Evolutionary conservation across 768 basidiomycete genomes (phyloP), one percentile per base, ranked within the genome.

Genomic region (Lentinula aciculospora): DNA sequence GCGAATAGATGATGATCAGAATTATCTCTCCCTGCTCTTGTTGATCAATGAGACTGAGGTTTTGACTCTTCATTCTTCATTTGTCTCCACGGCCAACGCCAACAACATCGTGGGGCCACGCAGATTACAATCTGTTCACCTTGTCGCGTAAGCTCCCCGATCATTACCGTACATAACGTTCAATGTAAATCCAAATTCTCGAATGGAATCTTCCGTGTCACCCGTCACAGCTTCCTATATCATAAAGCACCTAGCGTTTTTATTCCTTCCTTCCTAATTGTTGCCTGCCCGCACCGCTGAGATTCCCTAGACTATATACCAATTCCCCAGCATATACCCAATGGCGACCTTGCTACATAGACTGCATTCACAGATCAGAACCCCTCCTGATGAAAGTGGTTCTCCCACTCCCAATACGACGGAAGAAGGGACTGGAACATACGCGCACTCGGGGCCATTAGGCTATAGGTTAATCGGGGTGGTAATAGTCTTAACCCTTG

Each of bases 401-500:
- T 21, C 12, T 15, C 3, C 49, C 31, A 32, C 49, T 21, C n/a
- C 34, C 34, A 15, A 21, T 19, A 12, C 21, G 17, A 23, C 34
- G 8, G 51, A 28, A 37, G 34, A 27, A 25, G 25, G 8, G n/a
- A 23, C 51, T 13, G 25, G 44, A 21, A 36, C 21, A 36, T 15
- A 27, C 25, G 64, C 67, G 9, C 60, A 68, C 19, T 70, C 63
- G 53, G 65, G 65, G 23, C 62, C 61, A 28, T 68, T 70, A 17
- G 76, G 75, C 8, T 74, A 77, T 49, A 69, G 76, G 42, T 79
- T 71, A 62, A 78, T 80, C 61, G 80, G 80, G 15, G 69, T 80
- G 40, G 69, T 64, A 46, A 75, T 79, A 65, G 76, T 77, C 37
- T 65, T 62, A 15, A 69, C 67, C 31, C 47, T 77, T 58, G 46